phyloP scores from a whole-genome alignment of 306 rosid species.

The Albizia julibrissin region DNA sequence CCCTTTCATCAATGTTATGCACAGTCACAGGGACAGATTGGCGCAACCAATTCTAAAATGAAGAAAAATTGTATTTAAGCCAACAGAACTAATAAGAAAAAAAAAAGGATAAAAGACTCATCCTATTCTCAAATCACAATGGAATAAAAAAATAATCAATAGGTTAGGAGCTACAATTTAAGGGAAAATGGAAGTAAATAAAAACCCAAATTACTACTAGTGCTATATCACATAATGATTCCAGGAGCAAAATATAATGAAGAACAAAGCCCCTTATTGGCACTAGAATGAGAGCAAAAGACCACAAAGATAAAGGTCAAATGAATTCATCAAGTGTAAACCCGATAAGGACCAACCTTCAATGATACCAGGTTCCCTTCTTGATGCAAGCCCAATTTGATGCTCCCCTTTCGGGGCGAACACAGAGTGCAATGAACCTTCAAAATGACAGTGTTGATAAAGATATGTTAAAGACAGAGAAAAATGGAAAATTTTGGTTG shows the following conservation, averaged over 20 bases:
- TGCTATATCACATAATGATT: background rate
- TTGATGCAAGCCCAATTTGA: slow-evolving; percentile 11
- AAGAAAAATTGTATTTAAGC: background rate
- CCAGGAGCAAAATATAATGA: background rate
- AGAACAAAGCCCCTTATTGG: background rate
- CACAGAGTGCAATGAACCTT: slow-evolving; percentile 27
- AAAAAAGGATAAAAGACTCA: background rate
- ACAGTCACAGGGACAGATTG: background rate
- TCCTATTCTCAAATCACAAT: slow-evolving; percentile 6
- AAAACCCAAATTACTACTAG: background rate
- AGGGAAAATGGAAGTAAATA: background rate
- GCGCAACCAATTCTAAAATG: slow-evolving; percentile 9
- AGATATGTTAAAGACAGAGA: background rate
- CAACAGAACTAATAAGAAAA: background rate
- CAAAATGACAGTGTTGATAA: slow-evolving; percentile 6
- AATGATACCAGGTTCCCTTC: slow-evolving; percentile 9
- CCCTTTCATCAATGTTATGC: slow-evolving; percentile 24
- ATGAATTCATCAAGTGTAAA: background rate
- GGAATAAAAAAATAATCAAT: background rate
- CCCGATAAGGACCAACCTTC: slow-evolving; percentile 31
- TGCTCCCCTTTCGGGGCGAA: slow-evolving; percentile 14
- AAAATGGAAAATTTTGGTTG: background rate
- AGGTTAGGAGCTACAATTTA: background rate
- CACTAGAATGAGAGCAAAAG: background rate
- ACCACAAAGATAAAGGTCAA: background rate